phyloP scores from a whole-genome alignment of 441 rosid species.

The Adansonia rubrostipa region DNA sequence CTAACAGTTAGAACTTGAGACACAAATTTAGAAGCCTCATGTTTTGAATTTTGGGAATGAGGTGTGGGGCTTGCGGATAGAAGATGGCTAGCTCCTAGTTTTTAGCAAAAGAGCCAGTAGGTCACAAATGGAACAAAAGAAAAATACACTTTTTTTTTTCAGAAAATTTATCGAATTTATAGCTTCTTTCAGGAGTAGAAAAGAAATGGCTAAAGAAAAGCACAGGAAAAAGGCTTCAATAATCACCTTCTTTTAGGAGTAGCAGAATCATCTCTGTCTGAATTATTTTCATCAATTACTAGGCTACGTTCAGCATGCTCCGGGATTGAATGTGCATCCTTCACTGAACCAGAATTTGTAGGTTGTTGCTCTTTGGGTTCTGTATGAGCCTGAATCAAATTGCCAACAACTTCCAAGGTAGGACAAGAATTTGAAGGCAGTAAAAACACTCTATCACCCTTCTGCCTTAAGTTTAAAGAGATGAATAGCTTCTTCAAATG shows the following conservation, averaged over 20 bases:
- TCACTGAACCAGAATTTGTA: slow-evolving; percentile 27
- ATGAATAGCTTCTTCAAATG: slow-evolving; percentile 72
- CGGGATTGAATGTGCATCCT: slow-evolving; percentile 33
- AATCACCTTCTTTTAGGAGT: slow-evolving; percentile 68
- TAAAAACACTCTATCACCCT: slow-evolving; percentile 70
- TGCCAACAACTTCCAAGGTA: slow-evolving; percentile 63
- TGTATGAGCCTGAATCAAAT: slow-evolving; percentile 47
- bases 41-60: background rate
- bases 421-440: slow-evolving; percentile 52
- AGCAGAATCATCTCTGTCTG: slow-evolving; percentile 51
- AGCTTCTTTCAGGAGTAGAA: background rate
- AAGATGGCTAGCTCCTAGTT: background rate
- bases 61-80: background rate
- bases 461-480: slow-evolving; percentile 66
- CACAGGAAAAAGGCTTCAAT: background rate
- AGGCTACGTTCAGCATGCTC: slow-evolving; percentile 33
- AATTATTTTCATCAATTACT: slow-evolving; percentile 36
- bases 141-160: background rate
- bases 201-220: background rate
- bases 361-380: slow-evolving; percentile 42
- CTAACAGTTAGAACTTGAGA: background rate
- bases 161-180: slow-evolving; percentile 10
- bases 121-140: background rate
- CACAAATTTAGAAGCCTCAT: background rate
- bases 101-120: background rate